Evolutionary conservation across 257 asterid genomes (phyloP).

Genomic region (Vinca minor): DNA sequence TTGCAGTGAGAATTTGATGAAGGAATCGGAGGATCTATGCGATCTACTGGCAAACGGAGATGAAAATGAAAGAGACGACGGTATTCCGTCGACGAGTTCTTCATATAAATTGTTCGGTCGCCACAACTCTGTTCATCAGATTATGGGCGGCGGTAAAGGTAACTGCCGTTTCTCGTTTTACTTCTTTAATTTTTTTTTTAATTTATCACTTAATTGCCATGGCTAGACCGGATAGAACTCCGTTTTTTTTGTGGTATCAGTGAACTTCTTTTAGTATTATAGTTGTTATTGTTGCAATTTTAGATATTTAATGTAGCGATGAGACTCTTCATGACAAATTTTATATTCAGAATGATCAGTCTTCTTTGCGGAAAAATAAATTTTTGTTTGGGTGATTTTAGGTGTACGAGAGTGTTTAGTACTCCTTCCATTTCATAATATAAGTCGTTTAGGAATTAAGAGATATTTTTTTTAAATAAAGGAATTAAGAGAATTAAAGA

Average conservation of each 20-base stretch:
- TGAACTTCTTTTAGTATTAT: not conserved
- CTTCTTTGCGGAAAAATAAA: too few relatives aligned
- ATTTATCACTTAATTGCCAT: not conserved
- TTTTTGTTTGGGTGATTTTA: too few relatives aligned
- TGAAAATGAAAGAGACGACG: constrained; percentile 32
- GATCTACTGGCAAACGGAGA: constrained; percentile 41
- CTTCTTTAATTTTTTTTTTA: too few relatives aligned
- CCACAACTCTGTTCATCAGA: constrained; percentile 51
- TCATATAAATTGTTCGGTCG: constrained; percentile 47
- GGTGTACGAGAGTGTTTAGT: not conserved
- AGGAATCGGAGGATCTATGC: constrained; percentile 47
- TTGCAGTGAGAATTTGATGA: constrained; percentile 43
- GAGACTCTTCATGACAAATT: not conserved
- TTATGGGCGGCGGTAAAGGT: constrained; percentile 84
- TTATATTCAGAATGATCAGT: too few relatives aligned
- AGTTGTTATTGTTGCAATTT: not conserved
- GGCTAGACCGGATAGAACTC: not conserved
- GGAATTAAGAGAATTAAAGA: too few relatives aligned
- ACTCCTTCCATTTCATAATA: too few relatives aligned
- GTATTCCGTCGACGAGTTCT: constrained; percentile 25
- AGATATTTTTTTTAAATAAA: too few relatives aligned
- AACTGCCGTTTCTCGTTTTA: constrained; percentile 1
- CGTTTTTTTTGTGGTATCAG: too few relatives aligned
- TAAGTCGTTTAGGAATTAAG: too few relatives aligned
- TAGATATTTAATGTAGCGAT: not conserved